These are phyloP conservation scores for Paracorniculantispora psalliotae DNA, from an alignment of 2,329 filamentous ascomycete genomes.

Conservation along the genomic window DNA sequence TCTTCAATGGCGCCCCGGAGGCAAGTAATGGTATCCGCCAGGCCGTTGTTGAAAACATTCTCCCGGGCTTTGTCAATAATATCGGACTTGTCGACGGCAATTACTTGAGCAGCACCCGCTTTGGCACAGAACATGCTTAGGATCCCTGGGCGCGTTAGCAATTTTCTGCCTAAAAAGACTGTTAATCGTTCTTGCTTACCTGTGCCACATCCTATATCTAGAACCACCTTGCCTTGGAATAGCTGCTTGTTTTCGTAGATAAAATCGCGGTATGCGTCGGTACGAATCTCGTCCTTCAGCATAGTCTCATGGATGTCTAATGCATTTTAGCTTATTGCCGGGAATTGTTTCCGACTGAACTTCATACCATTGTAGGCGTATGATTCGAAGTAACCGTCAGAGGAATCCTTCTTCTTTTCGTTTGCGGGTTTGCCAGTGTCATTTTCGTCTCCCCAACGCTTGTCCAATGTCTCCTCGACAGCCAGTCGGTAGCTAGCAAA, in stretches of 20 bases:
- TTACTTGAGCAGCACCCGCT: conserved; percentile 79
- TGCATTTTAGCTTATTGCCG: neutral
- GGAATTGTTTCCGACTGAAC: neutral
- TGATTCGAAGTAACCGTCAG: conserved; percentile 54
- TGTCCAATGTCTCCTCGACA: conserved; percentile 62
- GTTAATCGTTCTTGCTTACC: conserved; percentile 32
- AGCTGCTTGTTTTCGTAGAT: conserved; percentile 87
- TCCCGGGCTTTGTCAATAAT: conserved; percentile 84
- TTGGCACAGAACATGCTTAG: conserved; percentile 92
- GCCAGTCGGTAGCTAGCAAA: conserved; percentile 61
- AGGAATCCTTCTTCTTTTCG: conserved; percentile 27
- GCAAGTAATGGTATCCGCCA: conserved; percentile 70
- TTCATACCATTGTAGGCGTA: conserved; percentile 53
- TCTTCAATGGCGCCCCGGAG: conserved; percentile 86
- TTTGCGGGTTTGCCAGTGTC: conserved; percentile 29
- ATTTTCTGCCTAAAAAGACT: no score
- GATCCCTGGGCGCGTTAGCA: conserved; percentile 52
- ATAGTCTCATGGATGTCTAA: conserved; percentile 93
- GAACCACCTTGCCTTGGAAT: conserved; percentile 78
- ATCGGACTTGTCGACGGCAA: conserved; percentile 87
- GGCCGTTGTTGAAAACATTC: conserved; percentile 76
- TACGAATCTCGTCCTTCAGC: conserved; percentile 85
- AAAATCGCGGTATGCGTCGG: conserved; percentile 89
- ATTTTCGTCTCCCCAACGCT: conserved; percentile 56
- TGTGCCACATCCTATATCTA: conserved; percentile 85